Base-by-base conservation (phyloP, 176 grass and related monocot species). In the Elymus sibiricus region DNA sequence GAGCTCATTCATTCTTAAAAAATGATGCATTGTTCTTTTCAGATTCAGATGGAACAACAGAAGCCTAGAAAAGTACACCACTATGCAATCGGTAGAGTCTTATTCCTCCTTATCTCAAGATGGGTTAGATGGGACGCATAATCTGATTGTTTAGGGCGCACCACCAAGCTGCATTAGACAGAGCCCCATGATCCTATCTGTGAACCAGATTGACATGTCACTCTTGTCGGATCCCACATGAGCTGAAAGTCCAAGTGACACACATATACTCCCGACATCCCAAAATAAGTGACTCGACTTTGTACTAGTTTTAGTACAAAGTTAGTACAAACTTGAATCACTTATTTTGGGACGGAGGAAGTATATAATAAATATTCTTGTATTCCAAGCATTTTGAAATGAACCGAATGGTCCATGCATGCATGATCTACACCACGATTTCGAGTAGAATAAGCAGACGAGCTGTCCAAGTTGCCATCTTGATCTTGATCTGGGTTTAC, bases 1-100 rank as follows among this genome's bases (percentile, higher is more conserved):
- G 80, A 82, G 29, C 27, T 76, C 19, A 27, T 46, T 21, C 4
- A 38, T 13, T 28, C 17, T n/a, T 14, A 8, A 44, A 42, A 63
- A 59, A 47, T 12, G 38, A 70, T 13, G 25, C 31, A 5, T 11
- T 34, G 28, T 47, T 80, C 6, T 64, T 87, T 42, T 47, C 39
- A 47, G 78, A 64, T n/a, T 37, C 39, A 62, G 78, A 81, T n/a
- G 78, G 7, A n/a, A 82, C 69, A 66, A 22, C 9, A 38, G 4
- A 26, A 64, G n/a, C 47, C 51, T 86, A 15, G 51, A 81, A 74
- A 74, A 76, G 46, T 81, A 14, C 78, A 39, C 4, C 78, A 74
- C n/a, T n/a, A 16, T 47, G 43, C 16, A 39, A 39, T 53, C 1
- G 42, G 40, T n/a, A 64, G 68, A 76, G 27, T 21, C 55, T 63